Conservation (phyloP, 2,329 filamentous ascomycete species). For the Falciphora oryzae region DNA sequence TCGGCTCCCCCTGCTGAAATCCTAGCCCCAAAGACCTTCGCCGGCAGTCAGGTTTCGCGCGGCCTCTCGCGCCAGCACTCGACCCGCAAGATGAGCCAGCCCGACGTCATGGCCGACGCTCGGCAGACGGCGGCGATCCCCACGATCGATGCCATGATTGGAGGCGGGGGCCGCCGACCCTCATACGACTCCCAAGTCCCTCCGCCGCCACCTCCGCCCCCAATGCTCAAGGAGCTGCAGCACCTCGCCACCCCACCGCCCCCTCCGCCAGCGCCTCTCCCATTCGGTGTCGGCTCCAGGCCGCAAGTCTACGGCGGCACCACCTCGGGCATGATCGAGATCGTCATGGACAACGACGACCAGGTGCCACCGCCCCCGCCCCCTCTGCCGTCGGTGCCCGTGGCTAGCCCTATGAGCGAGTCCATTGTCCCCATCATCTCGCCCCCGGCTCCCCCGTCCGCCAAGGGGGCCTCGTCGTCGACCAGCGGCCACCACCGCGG, state of each 20-base stretch:
- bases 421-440: conserved; percentile 38
- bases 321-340: conserved; percentile 55
- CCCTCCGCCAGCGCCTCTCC: conserved; percentile 54
- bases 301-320: conserved; percentile 36
- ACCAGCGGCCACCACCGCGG: conserved; percentile 47
- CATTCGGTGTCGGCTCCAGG: conserved; percentile 32
- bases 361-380: conserved; percentile 23
- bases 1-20: conserved; percentile 52
- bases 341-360: conserved; percentile 56
- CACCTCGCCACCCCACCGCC: conserved; percentile 57
- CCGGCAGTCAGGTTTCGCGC: conserved; percentile 1
- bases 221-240: conserved; percentile 56
- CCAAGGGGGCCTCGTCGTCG: not conserved
- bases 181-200: conserved; percentile 45
- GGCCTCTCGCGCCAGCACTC: conserved; percentile 23
- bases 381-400: conserved; percentile 15
- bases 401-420: conserved; percentile 31
- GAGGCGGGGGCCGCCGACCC: conserved; percentile 32
- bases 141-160: conserved; percentile 42
- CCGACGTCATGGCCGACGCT: conserved; percentile 15
- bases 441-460: conserved; percentile 36
- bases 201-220: conserved; percentile 48
- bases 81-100: conserved; percentile 31
- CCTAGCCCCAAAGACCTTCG: conserved; percentile 17
- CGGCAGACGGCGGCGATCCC: conserved; percentile 34